Evolutionary conservation across 2,329 filamentous ascomycete genomes (phyloP), one percentile per base, ranked within the genome.

Genomic region (Paraconiothyrium brasiliense): DNA sequence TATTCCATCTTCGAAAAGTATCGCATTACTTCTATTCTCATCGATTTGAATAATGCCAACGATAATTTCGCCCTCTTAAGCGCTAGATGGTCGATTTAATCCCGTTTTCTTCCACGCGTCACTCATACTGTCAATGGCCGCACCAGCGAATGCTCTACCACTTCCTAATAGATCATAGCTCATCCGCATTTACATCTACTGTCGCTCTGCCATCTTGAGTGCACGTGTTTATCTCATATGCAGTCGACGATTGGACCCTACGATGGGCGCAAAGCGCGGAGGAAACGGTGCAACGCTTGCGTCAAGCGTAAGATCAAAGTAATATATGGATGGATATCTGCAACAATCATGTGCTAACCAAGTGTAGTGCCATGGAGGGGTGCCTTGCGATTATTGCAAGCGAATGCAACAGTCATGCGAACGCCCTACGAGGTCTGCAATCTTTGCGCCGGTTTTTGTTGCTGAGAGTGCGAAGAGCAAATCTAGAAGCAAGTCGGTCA

Each of bases 231-330:
- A 4, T 34, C 10, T 48, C 54, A 57, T 27, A 70, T 70, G 68
- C 46, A 62, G 16, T 55, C 57, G n/a, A 22, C 34, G 24, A 65
- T 68, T n/a, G 72, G 72, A 27, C 72, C 72, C 27, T 67, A 66
- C 16, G 72, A 74, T 60, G 72, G 72, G 34, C 72, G 72, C n/a
- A 72, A 67, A 57, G 66, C 70, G 4, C 64, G 68, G 35, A 68
- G 66, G 34, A 73, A 70, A 57, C 66, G 72, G 14, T 74, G 72
- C 51, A 62, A 69, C 60, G 59, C 64, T 13, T 74, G 72, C 55
- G 59, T 65, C 16, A 69, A 70, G 60, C 70, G 70, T n/a, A 67
- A 64, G 41, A 72, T 72, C 49, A 74, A 69, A 58, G 72, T 66
- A 62, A 54, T 61, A 44, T 14, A 16, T 3, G 22, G 34, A 35